phyloP scores from a whole-genome alignment of 2,329 filamentous ascomycete genomes.

The Colletotrichum siamense region DNA sequence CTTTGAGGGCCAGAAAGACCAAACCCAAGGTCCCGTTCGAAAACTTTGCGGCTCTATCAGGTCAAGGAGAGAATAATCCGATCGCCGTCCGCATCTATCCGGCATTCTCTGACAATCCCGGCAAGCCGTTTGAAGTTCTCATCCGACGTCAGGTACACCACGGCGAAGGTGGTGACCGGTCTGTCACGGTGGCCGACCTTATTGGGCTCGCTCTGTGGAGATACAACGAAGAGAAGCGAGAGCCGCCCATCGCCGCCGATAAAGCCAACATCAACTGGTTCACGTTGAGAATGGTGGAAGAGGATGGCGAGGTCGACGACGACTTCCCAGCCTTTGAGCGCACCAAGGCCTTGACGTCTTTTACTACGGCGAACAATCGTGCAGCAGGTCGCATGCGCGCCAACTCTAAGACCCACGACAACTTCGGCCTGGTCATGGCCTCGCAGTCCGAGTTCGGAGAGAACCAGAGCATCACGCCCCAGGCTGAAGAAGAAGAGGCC shows the following conservation, averaged over 20 bases:
- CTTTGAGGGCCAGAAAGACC: constrained; percentile 74
- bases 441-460: constrained; percentile 70
- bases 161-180: constrained; percentile 64
- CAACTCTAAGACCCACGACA: constrained; percentile 80
- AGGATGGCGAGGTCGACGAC: constrained; percentile 84
- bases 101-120: constrained; percentile 70
- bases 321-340: constrained; percentile 82
- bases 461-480: constrained; percentile 72
- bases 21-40: constrained; percentile 77
- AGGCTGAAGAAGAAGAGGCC: constrained; percentile 50
- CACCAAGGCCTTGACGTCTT: constrained; percentile 76
- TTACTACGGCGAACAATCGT: constrained; percentile 81
- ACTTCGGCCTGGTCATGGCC: constrained; percentile 81
- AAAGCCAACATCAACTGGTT: constrained; percentile 83
- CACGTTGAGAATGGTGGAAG: constrained; percentile 83
- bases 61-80: constrained; percentile 79
- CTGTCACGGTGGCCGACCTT: constrained; percentile 78
- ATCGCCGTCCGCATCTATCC: constrained; percentile 80
- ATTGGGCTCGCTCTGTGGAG: constrained; percentile 81
- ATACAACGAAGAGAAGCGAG: constrained; percentile 77
- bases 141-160: constrained; percentile 74
- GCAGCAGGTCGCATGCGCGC: constrained; percentile 64
- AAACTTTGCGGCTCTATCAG: constrained; percentile 76
- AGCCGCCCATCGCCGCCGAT: constrained; percentile 67
- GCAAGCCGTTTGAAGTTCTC: constrained; percentile 73